Conservation (phyloP, 164 flowering plant genomes). For the Nelumbo lutea region DNA sequence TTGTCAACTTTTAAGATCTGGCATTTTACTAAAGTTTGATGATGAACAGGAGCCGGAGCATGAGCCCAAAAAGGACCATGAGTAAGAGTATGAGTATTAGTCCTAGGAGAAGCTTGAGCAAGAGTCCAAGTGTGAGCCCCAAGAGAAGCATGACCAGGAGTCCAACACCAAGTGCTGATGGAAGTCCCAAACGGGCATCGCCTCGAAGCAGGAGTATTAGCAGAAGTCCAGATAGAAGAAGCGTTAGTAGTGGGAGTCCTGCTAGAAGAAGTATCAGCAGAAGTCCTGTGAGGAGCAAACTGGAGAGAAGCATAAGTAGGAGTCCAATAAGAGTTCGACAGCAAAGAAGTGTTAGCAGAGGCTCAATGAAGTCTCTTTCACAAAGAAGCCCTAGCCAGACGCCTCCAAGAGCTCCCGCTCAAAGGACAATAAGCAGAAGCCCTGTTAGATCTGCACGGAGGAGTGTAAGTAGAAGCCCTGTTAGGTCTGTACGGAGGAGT, state of each 20-base stretch:
- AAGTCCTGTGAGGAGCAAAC: slow-evolving; percentile 30
- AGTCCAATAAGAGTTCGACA: slow-evolving; percentile 34
- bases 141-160: slow-evolving; percentile 48
- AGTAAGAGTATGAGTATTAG: slow-evolving; percentile 86
- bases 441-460: slow-evolving; percentile 32
- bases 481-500: slow-evolving; percentile 30
- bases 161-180: slow-evolving; percentile 28
- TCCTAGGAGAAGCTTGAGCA: slow-evolving; percentile 61
- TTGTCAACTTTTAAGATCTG: slow-evolving; percentile 37
- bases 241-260: slow-evolving; percentile 47
- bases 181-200: slow-evolving; percentile 32
- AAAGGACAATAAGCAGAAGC: slow-evolving; percentile 39
- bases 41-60: slow-evolving; percentile 80
- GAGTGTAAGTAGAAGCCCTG: slow-evolving; percentile 40
- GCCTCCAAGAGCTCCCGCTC: slow-evolving; percentile 22
- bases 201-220: slow-evolving; percentile 38
- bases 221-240: slow-evolving; percentile 47
- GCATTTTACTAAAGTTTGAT: slow-evolving; percentile 37
- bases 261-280: slow-evolving; percentile 34
- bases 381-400: slow-evolving; percentile 29
- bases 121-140: slow-evolving; percentile 49
- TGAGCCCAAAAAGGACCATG: slow-evolving; percentile 61
- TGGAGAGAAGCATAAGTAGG: slow-evolving; percentile 35
- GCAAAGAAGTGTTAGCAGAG: slow-evolving; percentile 36
- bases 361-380: slow-evolving; percentile 25